Base-by-base conservation (phyloP, 1,139 yeast species). In the Blastobotrys aristatus region DNA sequence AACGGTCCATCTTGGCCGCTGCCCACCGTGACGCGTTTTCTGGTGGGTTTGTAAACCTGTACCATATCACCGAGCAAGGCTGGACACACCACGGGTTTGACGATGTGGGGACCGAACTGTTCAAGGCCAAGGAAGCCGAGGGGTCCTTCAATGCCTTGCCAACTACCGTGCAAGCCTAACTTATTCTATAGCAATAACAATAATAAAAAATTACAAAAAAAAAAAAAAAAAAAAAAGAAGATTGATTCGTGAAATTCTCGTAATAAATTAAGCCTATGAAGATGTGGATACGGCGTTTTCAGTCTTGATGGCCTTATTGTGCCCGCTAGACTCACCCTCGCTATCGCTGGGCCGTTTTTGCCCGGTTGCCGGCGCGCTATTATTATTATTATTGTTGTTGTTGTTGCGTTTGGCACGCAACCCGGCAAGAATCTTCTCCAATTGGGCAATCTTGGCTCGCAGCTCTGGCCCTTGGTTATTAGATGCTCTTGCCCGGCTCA, bases 11-110 rank as follows among this genome's bases (percentile, higher is more conserved):
- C 61, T 76, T 92, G 58, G 99, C 98, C 37, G 98, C 99, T 46
- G 85, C 97, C 33, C 98, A 92, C 66, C 84, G 99, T 75, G 99
- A 92, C 69, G 98, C 98, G 11, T 94, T 76, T 71, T 89, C 97
- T 48, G 99, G 99, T 75, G 98, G 98, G 61, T 85, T 96, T 1
- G 81, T 90, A 55, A 92, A 92, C 67, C 74, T 92, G 62, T 92
- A 84, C 67, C 98, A 92, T 64, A 92, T 92, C 51, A 84, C 94
- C 38, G 96, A 88, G 69, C 68, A 78, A 46, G 98, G 99, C 44
- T 94, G 98, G 98, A 77, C 78, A 35, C 92, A 80, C 72, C 97
- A 92, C 63, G 99, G 99, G 54, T 96, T 90, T 53, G 96, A 95
- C 52, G 82, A 86, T 45, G 76, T 86, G 51, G 87, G 92, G 74